Evolutionary conservation across 345 rosid species (phyloP), one percentile per base, ranked within the genome.

Genomic region (Hypericum androsaemum): DNA sequence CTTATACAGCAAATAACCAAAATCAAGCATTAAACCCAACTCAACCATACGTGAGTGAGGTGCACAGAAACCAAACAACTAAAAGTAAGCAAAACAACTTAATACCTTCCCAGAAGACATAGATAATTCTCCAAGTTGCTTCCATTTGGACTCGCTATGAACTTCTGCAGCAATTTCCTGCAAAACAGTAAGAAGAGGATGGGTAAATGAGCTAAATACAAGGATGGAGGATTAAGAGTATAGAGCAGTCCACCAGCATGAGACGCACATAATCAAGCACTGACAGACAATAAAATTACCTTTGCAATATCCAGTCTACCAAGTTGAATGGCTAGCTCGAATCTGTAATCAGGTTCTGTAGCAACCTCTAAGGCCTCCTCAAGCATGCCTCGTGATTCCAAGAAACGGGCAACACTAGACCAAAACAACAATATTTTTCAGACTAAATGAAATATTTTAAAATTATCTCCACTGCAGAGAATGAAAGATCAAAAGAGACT

Each of bases 361-460:
- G 99, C 99, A 66, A 88, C 94, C 71, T 88, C 97, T 57, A 94
- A 63, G 65, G 99, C 99, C 46, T 83, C 83, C 75, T 94, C 95
- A 55, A 86, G 61, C 99, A 94, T 94, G 52, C 95, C 94, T 41
- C 95, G 84, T 42, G 99, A 84, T 77, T 94, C 99, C 89, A 94
- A 73, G 81, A 94, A 94, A 58, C 51, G 97, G 57, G 99, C 97
- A 76, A 94, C 97, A 65, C 99, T 94, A 58, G 61, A 73, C 64
- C 46, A 47, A 59, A 56, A 72, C 62, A 10, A 46, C 61, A 51
- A 50, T 59, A 43, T 32, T 47, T 15, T 64, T 70, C 52, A 53
- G 32, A 40, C 8, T 12, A 14, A 17, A 46, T 16, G 22, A 44
- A 3, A 44, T n/a, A 44, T 5, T 46, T 12, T 6, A 12, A 7